A percentile compares a stretch with the other conserved stretches of the same genome.
These are phyloP conservation scores for Xylaria flabelliformis DNA, from an alignment of 495 filamentous ascomycete genomes.

Conservation along the genomic window DNA sequence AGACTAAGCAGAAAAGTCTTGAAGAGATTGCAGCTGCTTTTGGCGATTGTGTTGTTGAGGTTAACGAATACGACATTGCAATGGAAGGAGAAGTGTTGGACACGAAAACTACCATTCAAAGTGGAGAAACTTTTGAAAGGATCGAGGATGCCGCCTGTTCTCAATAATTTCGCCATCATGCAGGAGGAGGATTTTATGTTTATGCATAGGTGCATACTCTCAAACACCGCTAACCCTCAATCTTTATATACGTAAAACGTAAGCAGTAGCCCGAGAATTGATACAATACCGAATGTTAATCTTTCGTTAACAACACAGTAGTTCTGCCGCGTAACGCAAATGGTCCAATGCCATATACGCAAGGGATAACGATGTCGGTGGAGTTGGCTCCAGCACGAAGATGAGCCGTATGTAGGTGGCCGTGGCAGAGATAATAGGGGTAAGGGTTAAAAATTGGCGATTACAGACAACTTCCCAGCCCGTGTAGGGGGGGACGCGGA, in stretches of 20 bases:
- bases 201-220: neutral
- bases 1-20: constrained; percentile 63
- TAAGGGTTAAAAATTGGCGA: neutral
- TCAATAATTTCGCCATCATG: neutral
- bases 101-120: neutral
- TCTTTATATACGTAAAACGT: neutral
- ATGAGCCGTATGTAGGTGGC: neutral
- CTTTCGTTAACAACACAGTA: neutral
- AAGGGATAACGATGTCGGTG: neutral
- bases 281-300: neutral
- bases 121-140: neutral
- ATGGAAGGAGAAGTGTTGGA: neutral
- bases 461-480: too few relatives aligned
- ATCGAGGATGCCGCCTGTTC: neutral
- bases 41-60: constrained; percentile 58
- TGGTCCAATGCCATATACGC: neutral
- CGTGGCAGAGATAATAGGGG: neutral
- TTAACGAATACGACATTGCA: constrained; percentile 37
- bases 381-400: neutral
- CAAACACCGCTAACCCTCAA: neutral
- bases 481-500: too few relatives aligned
- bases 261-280: neutral
- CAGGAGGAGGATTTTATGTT: neutral
- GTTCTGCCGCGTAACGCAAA: neutral
- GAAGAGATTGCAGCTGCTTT: constrained; percentile 66